These are phyloP conservation scores for Saraca asoca DNA, from an alignment of 331 rosid species.

Conservation along the genomic window DNA sequence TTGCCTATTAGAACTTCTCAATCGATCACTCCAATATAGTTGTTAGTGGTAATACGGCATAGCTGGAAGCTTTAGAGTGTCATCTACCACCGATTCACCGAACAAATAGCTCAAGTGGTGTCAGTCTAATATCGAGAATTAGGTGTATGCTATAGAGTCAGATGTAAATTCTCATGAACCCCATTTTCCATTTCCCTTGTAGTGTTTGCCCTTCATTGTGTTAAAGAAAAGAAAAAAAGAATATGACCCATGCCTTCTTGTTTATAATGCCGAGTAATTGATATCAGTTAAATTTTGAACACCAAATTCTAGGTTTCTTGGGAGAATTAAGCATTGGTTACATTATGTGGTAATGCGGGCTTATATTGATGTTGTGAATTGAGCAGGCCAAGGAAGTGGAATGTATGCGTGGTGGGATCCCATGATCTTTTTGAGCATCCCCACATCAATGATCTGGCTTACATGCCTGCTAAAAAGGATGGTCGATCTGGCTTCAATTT, in stretches of 20 bases:
- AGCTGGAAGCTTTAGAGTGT: too few relatives aligned
- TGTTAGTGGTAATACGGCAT: too few relatives aligned
- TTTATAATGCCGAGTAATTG: neutral
- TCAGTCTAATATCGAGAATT: too few relatives aligned
- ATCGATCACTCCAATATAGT: too few relatives aligned
- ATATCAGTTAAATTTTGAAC: neutral
- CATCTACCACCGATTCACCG: too few relatives aligned
- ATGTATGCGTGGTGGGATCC: slow-evolving; percentile 87
- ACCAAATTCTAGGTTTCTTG: too few relatives aligned
- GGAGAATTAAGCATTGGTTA: neutral
- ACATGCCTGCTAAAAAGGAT: slow-evolving; percentile 87
- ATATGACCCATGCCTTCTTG: neutral
- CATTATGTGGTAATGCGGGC: neutral
- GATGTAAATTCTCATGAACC: too few relatives aligned
- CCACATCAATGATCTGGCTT: slow-evolving; percentile 94
- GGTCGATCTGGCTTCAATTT: slow-evolving; percentile 88
- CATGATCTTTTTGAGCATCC: slow-evolving; percentile 98
- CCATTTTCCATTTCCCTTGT: too few relatives aligned
- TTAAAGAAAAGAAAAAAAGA: neutral
- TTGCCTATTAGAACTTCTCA: neutral
- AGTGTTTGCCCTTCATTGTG: too few relatives aligned
- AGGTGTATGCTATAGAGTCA: too few relatives aligned
- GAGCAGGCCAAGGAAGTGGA: slow-evolving; percentile 98
- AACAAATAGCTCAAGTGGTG: too few relatives aligned
- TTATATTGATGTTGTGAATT: slow-evolving; percentile 16